phyloP scores from a whole-genome alignment of 2,329 filamentous ascomycete genomes.

The Ophiocordyceps australis region DNA sequence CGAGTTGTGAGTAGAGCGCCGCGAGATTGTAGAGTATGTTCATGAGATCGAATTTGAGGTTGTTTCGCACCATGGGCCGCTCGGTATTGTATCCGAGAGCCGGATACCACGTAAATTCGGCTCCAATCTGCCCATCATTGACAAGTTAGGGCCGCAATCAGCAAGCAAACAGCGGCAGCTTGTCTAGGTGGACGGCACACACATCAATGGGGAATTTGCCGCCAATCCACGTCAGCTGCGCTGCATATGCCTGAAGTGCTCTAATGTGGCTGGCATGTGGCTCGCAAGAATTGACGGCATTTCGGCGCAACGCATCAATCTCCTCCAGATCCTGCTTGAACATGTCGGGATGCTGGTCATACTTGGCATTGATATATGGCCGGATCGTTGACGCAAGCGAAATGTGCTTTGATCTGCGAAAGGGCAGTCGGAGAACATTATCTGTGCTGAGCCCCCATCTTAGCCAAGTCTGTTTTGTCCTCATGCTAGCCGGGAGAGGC shows the following conservation, averaged over 20 bases:
- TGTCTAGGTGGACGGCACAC: slow-evolving; percentile 3
- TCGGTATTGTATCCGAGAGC: slow-evolving; percentile 79
- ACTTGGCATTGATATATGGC: slow-evolving; percentile 92
- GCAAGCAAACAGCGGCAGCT: not conserved
- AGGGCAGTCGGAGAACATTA: slow-evolving; percentile 65
- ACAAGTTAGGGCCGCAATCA: slow-evolving; percentile 1
- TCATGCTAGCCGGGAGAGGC: too few species aligned
- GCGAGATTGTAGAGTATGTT: slow-evolving; percentile 90
- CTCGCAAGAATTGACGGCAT: slow-evolving; percentile 80
- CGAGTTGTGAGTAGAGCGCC: slow-evolving; percentile 84
- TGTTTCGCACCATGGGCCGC: slow-evolving; percentile 47
- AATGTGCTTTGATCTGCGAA: slow-evolving; percentile 67
- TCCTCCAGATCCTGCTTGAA: slow-evolving; percentile 73
- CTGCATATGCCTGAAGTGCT: slow-evolving; percentile 82
- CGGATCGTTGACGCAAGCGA: slow-evolving; percentile 70
- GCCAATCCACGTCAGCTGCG: slow-evolving; percentile 80
- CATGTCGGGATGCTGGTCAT: slow-evolving; percentile 97
- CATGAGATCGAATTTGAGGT: slow-evolving; percentile 66
- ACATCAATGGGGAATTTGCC: slow-evolving; percentile 95
- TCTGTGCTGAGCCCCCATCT: slow-evolving; percentile 14
- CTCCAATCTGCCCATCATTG: slow-evolving; percentile 48
- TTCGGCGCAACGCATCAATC: slow-evolving; percentile 65
- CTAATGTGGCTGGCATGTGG: slow-evolving; percentile 72
- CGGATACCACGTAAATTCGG: slow-evolving; percentile 93
- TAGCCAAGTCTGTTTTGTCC: too few species aligned